Percentiles rank a stretch among this genome's conserved stretches.
These are phyloP conservation scores for Wickerhamomyces sp. DNA, from an alignment of 1,139 yeast species.

Conservation along the genomic window DNA sequence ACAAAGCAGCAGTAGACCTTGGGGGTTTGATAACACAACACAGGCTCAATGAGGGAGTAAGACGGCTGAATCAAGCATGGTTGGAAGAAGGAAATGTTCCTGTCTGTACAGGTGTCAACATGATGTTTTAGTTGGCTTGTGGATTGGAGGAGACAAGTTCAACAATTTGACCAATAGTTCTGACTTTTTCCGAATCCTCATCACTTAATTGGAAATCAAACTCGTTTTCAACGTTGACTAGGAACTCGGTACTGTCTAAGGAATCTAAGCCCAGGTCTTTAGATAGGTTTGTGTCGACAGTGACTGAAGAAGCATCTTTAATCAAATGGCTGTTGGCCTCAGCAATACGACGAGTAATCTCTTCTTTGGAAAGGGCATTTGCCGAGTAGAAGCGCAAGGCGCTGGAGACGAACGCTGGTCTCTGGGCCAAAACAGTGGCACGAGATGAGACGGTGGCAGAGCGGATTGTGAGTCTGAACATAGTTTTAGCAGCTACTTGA, in stretches of 20 bases:
- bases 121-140: constrained; percentile 27
- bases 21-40: no score
- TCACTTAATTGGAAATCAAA: constrained; percentile 69
- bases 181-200: constrained; percentile 58
- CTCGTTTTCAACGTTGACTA: constrained; percentile 69
- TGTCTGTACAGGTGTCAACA: no score
- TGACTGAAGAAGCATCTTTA: constrained; percentile 23
- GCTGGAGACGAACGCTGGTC: constrained; percentile 5
- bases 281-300: constrained; percentile 26
- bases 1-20: no score
- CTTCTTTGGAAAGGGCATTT: constrained; percentile 19
- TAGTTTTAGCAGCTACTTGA: constrained; percentile 2
- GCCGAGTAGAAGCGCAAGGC: constrained; percentile 22
- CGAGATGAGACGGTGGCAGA: constrained; percentile 11
- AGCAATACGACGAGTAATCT: constrained; percentile 24
- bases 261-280: constrained; percentile 64
- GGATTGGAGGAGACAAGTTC: constrained; percentile 43
- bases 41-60: no score
- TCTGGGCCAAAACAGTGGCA: constrained; percentile 9
- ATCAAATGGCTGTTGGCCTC: constrained; percentile 22
- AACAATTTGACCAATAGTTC: constrained; percentile 65
- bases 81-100: no score
- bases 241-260: constrained; percentile 64
- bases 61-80: no score
- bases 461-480: constrained; percentile 24